Base-by-base conservation (phyloP, 768 basidiomycete species). In the Tulasnella sp. region DNA sequence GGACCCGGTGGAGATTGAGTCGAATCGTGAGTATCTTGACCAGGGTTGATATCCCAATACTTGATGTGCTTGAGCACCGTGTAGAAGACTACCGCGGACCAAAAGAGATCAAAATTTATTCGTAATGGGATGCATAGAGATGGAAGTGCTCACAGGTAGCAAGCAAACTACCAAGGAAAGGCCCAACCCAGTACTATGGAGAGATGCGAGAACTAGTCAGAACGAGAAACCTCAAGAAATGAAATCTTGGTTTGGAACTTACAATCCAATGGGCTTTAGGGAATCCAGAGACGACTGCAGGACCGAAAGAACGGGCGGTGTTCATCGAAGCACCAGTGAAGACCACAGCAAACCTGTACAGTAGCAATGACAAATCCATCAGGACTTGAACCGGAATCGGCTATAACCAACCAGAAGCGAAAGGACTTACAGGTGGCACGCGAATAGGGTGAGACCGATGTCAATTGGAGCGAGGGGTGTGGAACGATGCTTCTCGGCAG, bases 301-400 rank as follows among this genome's bases (percentile, higher is more conserved):
- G 84, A 2, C 84, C 85, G 68, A 85, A 85, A 0, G 85, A 68
- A 56, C 84, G 77, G 11, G 84, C 84, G 4, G 82, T 79, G 65
- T 86, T 86, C 78, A 84, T 82, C 19, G 74, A 74, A 3, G 80
- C 83, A 4, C 84, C 82, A 0, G 84, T 85, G 66, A 80, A 85
- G 60, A 72, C 76, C 4, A 81, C 77, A 0, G 80, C 78, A 64
- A 78, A 84, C 15, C 83, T 19, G 27, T 0, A 21, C 19, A 17
- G 45, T 26, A 56, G 30, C 24, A 11, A 17, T 7, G 41, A 21
- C 38, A 0, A 3, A 10, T 29, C 21, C 47, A 7, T 48, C 0
- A 44, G 23, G 13, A 8, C 30, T 56, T 27, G 5, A 27, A 24
- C 23, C 17, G 27, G 27, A 19, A 21, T 47, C 2, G 51, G 29